A percentile compares a stretch with the other conserved stretches of the same genome.
Conservation (phyloP, 768 basidiomycete genomes). For the Suillus cothurnatus region DNA sequence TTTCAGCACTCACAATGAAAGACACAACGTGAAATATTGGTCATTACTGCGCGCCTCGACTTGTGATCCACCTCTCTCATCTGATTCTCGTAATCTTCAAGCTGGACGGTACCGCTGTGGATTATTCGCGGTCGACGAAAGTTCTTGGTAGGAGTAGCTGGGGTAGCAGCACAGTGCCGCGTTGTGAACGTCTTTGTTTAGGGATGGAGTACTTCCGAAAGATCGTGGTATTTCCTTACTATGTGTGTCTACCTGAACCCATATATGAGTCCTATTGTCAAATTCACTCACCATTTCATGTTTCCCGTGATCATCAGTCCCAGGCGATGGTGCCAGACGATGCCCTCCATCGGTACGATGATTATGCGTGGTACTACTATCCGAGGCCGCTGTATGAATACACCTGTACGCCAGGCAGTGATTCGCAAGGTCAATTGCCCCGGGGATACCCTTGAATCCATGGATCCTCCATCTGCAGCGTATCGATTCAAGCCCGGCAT, state of each 20-base stretch:
- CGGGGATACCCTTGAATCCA: background rate
- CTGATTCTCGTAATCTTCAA: background rate
- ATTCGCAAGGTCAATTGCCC: background rate
- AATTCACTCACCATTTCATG: background rate
- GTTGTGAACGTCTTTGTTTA: background rate
- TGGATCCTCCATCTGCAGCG: background rate
- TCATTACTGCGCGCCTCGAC: background rate
- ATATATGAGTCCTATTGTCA: background rate
- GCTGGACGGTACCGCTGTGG: background rate
- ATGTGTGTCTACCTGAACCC: background rate
- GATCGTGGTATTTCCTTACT: background rate
- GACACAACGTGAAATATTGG: background rate
- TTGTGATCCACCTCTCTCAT: background rate
- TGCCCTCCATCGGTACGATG: background rate
- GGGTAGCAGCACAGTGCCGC: background rate
- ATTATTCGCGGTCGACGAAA: background rate
- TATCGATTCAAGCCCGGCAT: background rate
- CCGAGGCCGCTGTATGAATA: background rate
- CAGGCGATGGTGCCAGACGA: background rate
- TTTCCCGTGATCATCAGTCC: background rate
- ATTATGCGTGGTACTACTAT: background rate
- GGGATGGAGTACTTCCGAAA: background rate
- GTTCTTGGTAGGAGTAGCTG: background rate
- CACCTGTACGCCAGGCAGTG: background rate
- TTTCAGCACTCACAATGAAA: background rate